Base-by-base conservation (phyloP, 495 filamentous ascomycete genomes). In the Penicillium robsamsonii region DNA sequence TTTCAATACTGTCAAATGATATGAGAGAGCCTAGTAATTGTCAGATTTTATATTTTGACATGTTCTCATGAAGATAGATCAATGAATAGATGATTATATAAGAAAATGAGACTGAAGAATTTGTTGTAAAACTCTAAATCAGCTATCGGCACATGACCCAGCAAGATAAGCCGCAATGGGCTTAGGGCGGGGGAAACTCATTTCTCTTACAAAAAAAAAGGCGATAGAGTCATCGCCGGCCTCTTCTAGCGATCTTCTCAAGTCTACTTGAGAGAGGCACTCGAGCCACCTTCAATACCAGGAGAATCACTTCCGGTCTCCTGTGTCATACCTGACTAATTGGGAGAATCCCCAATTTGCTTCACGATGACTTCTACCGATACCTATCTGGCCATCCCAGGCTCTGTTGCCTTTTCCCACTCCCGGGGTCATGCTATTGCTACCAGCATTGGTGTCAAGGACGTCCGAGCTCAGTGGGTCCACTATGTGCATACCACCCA, bases 381-480 rank as follows among this genome's bases (percentile, higher is more conserved):
- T 54, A 61, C 66, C 11, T 80, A 71, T 49, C 54, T 84, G 45
- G 74, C 79, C 56, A 70, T 81, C 55, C 73, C 76, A n/a, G 82
- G 82, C 56, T 73, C 75, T 7, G 72, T 77, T 56, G 81, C 79
- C 37, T 80, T 77, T 57, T 82, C 80, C 44, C 74, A 64, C n/a
- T 84, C 83, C 54, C 78, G 81, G 44, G 73, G 77, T 30, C 67
- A 71, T 63, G 75, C 72, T 42, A 69, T 82, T 61, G 79, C 76
- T 53, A 63, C 73, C 25, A 78, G 76, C 33, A 72, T 85, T 33
- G 81, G 79, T 27, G 83, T 82, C 5, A 64, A 71, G 46, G 75
- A 81, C 56, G 77, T 88, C 11, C 77, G 80, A 33, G 84, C 84
- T 11, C 74, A 86, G 61, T 88, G 82, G 78, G 65, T 88, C 33